Conservation (phyloP, 2,329 filamentous ascomycete genomes). For the Colletotrichum tropicale region DNA sequence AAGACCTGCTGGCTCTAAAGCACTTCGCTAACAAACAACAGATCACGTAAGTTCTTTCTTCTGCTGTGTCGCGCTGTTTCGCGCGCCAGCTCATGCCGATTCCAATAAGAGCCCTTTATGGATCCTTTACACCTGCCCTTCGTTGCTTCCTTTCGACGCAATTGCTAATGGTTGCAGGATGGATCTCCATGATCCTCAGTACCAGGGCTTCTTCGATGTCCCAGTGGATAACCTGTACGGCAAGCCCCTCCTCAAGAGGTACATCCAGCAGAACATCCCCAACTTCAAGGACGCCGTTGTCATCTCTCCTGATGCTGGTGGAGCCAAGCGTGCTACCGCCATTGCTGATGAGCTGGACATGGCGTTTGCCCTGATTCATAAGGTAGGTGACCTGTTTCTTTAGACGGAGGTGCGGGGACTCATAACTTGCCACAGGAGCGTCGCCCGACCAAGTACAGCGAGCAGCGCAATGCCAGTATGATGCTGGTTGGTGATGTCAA, state of each 20-base stretch:
- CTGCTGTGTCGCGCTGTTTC: neutral
- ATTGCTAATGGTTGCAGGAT: conserved; percentile 52
- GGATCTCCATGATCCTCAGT: conserved; percentile 95
- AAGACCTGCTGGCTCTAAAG: too few relatives aligned
- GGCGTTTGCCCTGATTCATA: conserved; percentile 97
- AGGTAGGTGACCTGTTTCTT: conserved; percentile 60
- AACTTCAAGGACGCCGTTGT: conserved; percentile 87
- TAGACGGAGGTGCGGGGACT: neutral
- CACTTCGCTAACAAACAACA: neutral
- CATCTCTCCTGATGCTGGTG: conserved; percentile 94
- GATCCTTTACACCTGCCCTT: neutral
- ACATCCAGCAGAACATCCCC: conserved; percentile 81
- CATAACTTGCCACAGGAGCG: conserved; percentile 67
- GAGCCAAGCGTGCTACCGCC: conserved; percentile 92
- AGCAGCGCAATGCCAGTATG: conserved; percentile 92
- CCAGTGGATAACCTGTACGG: conserved; percentile 98
- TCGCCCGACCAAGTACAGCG: conserved; percentile 83
- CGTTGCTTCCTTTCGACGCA: conserved; percentile 14
- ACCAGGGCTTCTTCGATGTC: conserved; percentile 98
- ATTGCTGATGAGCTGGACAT: conserved; percentile 93
- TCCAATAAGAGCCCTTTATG: neutral
- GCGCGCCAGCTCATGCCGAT: neutral
- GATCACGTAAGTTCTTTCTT: conserved; percentile 25
- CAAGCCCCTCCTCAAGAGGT: conserved; percentile 72
- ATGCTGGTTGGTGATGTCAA: conserved; percentile 90